Conservation (phyloP, 495 filamentous ascomycete species). For the Penicillium fimorum region DNA sequence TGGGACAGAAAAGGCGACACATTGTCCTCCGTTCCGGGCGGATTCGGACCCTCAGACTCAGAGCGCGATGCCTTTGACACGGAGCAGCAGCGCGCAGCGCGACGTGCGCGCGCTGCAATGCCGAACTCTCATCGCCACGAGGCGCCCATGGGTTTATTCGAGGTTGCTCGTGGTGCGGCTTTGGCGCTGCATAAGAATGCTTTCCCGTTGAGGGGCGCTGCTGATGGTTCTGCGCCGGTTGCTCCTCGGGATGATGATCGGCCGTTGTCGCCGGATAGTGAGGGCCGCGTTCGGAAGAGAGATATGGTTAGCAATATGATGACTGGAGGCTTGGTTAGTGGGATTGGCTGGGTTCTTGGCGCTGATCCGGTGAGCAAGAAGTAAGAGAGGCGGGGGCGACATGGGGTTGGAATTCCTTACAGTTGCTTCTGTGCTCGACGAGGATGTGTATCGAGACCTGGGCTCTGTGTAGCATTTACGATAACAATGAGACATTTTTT, state of each 20-base stretch:
- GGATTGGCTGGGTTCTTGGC: conserved; percentile 83
- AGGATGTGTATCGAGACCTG: not conserved
- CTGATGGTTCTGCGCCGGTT: conserved; percentile 11
- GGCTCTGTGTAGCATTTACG: conserved; percentile 3
- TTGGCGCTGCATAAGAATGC: conserved; percentile 67
- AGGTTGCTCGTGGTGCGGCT: conserved; percentile 80
- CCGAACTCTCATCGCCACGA: conserved; percentile 55
- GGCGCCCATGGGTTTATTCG: conserved; percentile 91
- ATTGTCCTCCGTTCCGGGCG: conserved; percentile 60
- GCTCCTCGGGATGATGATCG: conserved; percentile 24
- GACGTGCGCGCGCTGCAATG: conserved; percentile 34
- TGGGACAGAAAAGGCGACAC: conserved; percentile 68
- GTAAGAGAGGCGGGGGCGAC: not conserved
- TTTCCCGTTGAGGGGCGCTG: conserved; percentile 49
- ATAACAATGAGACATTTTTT: conserved; percentile 5
- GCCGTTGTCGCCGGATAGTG: conserved; percentile 27
- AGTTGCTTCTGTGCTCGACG: not conserved
- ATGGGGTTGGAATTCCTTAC: not conserved
- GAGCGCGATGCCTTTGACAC: conserved; percentile 49
- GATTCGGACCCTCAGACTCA: conserved; percentile 52
- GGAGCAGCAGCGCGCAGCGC: conserved; percentile 34
- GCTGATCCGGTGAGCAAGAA: conserved; percentile 56
- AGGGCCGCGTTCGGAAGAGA: conserved; percentile 65
- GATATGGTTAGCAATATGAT: conserved; percentile 77
- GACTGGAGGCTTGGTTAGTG: conserved; percentile 70